Evolutionary conservation across 2,329 filamentous ascomycete genomes (phyloP).

Genomic region (Cladorrhinum sp.): DNA sequence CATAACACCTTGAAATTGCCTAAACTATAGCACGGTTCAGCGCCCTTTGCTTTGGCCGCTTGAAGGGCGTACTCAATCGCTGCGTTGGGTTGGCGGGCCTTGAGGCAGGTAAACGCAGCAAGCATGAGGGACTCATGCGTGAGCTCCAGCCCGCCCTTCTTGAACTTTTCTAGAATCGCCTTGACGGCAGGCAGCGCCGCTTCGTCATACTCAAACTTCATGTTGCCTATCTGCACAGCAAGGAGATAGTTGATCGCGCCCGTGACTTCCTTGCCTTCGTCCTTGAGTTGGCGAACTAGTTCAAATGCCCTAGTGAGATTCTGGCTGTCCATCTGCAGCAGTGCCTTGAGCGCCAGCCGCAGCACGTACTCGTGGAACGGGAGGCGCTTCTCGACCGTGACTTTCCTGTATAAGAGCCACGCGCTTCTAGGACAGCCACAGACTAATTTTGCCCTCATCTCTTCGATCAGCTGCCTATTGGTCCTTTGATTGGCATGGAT

Average conservation of each 20-base stretch:
- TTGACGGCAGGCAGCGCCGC: conserved; percentile 23
- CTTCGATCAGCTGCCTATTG: neutral
- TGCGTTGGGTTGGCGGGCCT: conserved; percentile 28
- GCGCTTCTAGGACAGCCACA: conserved; percentile 34
- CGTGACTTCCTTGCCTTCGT: conserved; percentile 42
- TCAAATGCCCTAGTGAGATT: conserved; percentile 32
- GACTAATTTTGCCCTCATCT: conserved; percentile 41
- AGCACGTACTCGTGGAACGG: conserved; percentile 41
- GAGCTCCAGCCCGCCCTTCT: conserved; percentile 24
- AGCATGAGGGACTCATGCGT: conserved; percentile 30
- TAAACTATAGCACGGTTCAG: conserved; percentile 31
- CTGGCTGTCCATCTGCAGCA: conserved; percentile 28
- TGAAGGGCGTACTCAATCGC: conserved; percentile 31
- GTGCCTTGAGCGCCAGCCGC: conserved; percentile 46
- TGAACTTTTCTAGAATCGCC: conserved; percentile 25
- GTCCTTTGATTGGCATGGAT: neutral
- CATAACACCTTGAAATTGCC: conserved; percentile 34
- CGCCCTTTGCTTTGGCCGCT: conserved; percentile 26
- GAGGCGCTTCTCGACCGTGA: conserved; percentile 33
- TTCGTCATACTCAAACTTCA: conserved; percentile 28
- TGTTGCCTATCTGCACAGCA: conserved; percentile 36
- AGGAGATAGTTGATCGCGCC: conserved; percentile 40
- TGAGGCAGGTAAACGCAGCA: conserved; percentile 31
- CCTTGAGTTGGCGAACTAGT: conserved; percentile 41
- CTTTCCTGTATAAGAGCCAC: conserved; percentile 39